These are phyloP conservation scores for Candida odintsovae DNA, from an alignment of 805 yeast genomes.

Conservation along the genomic window DNA sequence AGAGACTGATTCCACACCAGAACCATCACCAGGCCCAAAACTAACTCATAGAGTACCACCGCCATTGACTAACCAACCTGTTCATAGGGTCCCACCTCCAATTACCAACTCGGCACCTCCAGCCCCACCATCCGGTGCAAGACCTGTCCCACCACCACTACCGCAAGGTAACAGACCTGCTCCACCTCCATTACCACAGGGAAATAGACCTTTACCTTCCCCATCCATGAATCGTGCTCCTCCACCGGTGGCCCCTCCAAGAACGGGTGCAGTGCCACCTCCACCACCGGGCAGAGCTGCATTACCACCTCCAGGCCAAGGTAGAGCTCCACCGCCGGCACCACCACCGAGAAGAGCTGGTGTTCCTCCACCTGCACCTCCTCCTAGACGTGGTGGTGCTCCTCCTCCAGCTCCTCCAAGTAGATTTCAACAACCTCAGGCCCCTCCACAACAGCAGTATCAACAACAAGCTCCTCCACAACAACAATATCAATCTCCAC, in stretches of 20 bases:
- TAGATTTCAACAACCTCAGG: constrained; percentile 6
- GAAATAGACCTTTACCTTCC: constrained; percentile 6
- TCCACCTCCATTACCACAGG: constrained; percentile 5
- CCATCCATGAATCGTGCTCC: constrained; percentile 25
- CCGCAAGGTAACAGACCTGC: neutral
- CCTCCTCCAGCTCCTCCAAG: constrained; percentile 17
- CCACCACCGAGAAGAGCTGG: constrained; percentile 19
- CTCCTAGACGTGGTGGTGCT: constrained; percentile 16
- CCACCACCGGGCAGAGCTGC: constrained; percentile 6
- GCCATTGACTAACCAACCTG: constrained; percentile 16
- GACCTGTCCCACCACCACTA: constrained; percentile 4
- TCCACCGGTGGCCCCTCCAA: constrained; percentile 7
- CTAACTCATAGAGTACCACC: constrained; percentile 22
- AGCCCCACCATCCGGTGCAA: constrained; percentile 1
- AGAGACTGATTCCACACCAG: constrained; percentile 1
- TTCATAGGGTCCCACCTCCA: constrained; percentile 22
- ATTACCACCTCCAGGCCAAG: constrained; percentile 10
- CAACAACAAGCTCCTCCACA: constrained; percentile 8
- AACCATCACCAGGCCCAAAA: constrained; percentile 12
- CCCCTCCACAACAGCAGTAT: constrained; percentile 17
- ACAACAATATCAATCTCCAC: constrained; percentile 17
- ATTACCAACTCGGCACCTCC: constrained; percentile 10
- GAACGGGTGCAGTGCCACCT: constrained; percentile 9
- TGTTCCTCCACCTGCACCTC: constrained; percentile 22
- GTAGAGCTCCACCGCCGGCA: constrained; percentile 21